A percentile compares a stretch with the other conserved stretches of the same genome.
Evolutionary conservation across 306 rosid genomes (phyloP).

Genomic region (Morella rubra): DNA sequence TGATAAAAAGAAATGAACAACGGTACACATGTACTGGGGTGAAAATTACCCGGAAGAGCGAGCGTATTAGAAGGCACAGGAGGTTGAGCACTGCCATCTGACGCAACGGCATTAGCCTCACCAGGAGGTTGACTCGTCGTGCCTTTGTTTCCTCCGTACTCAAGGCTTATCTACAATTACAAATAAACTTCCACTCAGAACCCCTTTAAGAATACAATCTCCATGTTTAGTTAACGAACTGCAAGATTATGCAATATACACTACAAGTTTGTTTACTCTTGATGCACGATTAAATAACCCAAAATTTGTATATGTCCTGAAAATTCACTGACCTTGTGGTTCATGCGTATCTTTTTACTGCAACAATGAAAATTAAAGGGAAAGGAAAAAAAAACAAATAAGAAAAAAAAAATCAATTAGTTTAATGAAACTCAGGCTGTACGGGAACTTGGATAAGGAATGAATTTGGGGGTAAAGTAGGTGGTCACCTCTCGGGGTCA

Average conservation of each 20-base stretch:
- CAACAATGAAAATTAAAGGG: slow-evolving; percentile 3
- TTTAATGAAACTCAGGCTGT: background rate
- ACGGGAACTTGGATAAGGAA: background rate
- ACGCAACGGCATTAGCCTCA: slow-evolving; percentile 34
- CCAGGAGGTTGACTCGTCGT: slow-evolving; percentile 45
- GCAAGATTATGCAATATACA: background rate
- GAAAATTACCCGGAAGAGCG: slow-evolving; percentile 72
- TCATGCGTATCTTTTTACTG: slow-evolving; percentile 73
- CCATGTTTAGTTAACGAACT: background rate
- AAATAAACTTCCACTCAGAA: slow-evolving; percentile 15
- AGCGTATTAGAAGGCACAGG: slow-evolving; percentile 55
- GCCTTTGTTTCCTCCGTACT: slow-evolving; percentile 67
- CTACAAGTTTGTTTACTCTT: background rate
- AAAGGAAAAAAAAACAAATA: background rate
- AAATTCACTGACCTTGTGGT: slow-evolving; percentile 68
- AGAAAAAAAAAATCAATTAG: background rate
- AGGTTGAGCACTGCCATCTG: slow-evolving; percentile 39
- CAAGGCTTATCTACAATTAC: slow-evolving; percentile 50
- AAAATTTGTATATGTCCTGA: background rate
- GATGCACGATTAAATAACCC: background rate
- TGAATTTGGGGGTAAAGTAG: background rate
- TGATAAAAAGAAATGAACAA: background rate
- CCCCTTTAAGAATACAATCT: background rate
- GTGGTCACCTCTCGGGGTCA: slow-evolving; percentile 56
- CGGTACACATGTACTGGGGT: background rate